Conservation (phyloP, 2,329 filamentous ascomycete species). For the Sclerotinia sclerotiorum region DNA sequence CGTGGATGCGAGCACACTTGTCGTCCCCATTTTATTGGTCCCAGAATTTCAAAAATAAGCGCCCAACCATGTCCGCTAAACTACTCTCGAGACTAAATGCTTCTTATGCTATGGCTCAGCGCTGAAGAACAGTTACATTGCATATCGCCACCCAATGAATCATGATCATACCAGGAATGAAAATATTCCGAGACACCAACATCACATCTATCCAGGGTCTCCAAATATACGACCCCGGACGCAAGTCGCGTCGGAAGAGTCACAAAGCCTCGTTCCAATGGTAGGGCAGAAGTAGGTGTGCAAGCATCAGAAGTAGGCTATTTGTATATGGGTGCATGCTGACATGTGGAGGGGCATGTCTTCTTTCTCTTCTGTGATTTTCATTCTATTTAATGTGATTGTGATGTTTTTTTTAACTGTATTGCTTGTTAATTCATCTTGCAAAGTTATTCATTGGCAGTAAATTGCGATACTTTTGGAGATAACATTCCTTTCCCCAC, state of each 20-base stretch:
- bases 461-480: neutral
- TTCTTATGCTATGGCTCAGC: neutral
- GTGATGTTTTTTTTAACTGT: neutral
- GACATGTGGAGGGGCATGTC: neutral
- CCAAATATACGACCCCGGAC: neutral
- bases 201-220: neutral
- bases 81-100: neutral
- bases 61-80: conserved; percentile 1
- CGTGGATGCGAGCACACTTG: no score
- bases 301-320: neutral
- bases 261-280: conserved; percentile 8
- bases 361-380: neutral
- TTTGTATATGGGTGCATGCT: neutral
- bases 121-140: conserved; percentile 6
- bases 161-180: neutral
- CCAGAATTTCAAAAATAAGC: neutral
- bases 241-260: conserved; percentile 1
- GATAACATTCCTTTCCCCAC: neutral
- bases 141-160: conserved; percentile 9
- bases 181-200: neutral
- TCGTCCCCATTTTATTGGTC: neutral
- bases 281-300: conserved; percentile 8
- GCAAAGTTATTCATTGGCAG: neutral
- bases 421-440: neutral
- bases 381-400: neutral